Base-by-base conservation (phyloP, 768 basidiomycete species). In the Russula vinacea region DNA sequence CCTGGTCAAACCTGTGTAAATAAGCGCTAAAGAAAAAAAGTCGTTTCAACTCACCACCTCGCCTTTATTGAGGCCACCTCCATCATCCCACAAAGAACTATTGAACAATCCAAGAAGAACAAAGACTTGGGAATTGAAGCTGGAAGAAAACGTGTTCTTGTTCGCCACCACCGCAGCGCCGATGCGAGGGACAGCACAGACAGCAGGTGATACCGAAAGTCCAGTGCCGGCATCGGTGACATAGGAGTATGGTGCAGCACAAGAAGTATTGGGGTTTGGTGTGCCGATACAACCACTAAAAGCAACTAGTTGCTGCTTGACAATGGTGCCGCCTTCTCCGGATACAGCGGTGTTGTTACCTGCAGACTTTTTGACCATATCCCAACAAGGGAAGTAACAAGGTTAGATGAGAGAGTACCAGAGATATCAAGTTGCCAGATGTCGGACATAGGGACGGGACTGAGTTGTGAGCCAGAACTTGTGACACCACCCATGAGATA, bases 401-500 rank as follows among this genome's bases (percentile, higher is more conserved):
- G 72, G 71, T 92, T 92, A 19, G 88, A 82, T 2, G 90, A 85
- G 17, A 93, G 76, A 0, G 84, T 82, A 32, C 91, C 91, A 13
- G 87, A 82, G 16, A 93, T 75, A 62, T 83, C 76, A 49, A 93
- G 75, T 68, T 80, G 79, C 89, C 89, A 93, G 22, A 90, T 78
- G 58, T 92, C 84, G 24, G 87, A 83, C 39, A 90, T 74, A 40
- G 83, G 75, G 63, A 74, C 78, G 37, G 75, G 67, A 2, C 71
- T 74, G 17, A 68, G 64, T 17, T 56, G 32, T 10, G 58, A 54
- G 32, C 59, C 66, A 11, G 62, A 74, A 11, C 80, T 82, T 65
- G 88, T 76, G 32, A 79, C 80, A 9, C 91, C 91, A n/a, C 91
- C 91, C 9, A 82, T 80, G 69, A 91, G 77, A 74, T 83, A 90